Evolutionary conservation across 108 stramenopile genomes (phyloP).

Genomic region (Licmophora abbreviata): DNA sequence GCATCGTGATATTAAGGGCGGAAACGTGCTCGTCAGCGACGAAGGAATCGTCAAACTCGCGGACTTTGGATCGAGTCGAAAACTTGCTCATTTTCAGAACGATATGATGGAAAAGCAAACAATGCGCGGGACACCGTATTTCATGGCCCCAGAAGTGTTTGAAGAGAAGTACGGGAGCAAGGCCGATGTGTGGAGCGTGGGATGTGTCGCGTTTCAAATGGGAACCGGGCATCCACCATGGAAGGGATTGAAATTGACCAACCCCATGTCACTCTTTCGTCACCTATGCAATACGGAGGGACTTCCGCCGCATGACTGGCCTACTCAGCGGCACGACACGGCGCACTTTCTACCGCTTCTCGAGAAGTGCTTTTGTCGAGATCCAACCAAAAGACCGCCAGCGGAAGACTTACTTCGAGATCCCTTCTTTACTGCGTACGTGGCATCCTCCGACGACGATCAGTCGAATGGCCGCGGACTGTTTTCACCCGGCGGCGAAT

Average conservation of each 20-base stretch:
- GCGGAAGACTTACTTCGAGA: slow-evolving; percentile 29
- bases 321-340: neutral
- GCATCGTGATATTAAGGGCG: slow-evolving; percentile 95
- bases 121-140: slow-evolving; percentile 87
- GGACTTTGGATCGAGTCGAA: slow-evolving; percentile 89
- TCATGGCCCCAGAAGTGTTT: slow-evolving; percentile 93
- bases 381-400: slow-evolving; percentile 58
- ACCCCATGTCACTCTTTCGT: slow-evolving; percentile 84
- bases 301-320: slow-evolving; percentile 26
- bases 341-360: slow-evolving; percentile 26
- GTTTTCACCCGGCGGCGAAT: slow-evolving; percentile 21
- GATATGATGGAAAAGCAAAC: slow-evolving; percentile 72
- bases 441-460: slow-evolving; percentile 20
- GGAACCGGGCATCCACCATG: slow-evolving; percentile 79
- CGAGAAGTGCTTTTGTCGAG: slow-evolving; percentile 54
- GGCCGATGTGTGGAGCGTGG: slow-evolving; percentile 89
- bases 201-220: slow-evolving; percentile 89
- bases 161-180: slow-evolving; percentile 78
- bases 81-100: slow-evolving; percentile 27
- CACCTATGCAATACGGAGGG: slow-evolving; percentile 50
- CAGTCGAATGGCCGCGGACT: slow-evolving; percentile 10
- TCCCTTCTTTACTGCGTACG: slow-evolving; percentile 27
- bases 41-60: slow-evolving; percentile 88
- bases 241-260: slow-evolving; percentile 85
- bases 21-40: slow-evolving; percentile 91